phyloP scores from a whole-genome alignment of 345 rosid species.

The Eucalyptus microcorys region DNA sequence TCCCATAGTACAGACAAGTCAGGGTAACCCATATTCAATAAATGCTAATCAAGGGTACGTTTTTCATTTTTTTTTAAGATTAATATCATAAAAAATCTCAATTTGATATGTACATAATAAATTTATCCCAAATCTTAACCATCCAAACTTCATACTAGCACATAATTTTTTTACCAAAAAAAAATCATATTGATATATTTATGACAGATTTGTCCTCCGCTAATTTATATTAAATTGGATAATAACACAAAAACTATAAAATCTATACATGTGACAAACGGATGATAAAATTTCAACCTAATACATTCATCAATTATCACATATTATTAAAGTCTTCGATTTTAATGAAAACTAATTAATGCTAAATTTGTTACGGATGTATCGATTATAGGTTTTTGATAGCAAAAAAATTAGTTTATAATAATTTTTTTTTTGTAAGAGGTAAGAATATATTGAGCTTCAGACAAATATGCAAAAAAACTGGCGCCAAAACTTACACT shows the following conservation, averaged over 20 bases:
- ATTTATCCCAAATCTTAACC: no score
- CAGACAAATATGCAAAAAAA: no score
- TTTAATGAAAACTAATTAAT: fast-evolving
- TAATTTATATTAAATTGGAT: not conserved
- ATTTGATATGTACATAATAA: not conserved
- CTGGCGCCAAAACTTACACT: no score
- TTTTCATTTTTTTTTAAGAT: no score
- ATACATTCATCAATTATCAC: fast-evolving
- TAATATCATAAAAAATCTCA: no score
- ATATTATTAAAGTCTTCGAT: fast-evolving
- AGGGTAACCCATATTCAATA: not conserved
- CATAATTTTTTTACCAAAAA: fast-evolving
- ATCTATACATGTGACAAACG: not conserved
- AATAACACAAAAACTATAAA: not conserved
- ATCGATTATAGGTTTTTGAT: fast-evolving
- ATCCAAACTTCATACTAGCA: no score
- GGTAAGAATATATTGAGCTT: no score
- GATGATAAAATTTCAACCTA: no score
- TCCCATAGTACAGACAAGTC: not conserved
- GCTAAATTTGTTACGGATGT: fast-evolving
- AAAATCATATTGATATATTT: no score
- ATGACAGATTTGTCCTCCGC: no score
- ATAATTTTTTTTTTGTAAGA: no score
- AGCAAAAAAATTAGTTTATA: fast-evolving
- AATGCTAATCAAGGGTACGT: not conserved